These are phyloP conservation scores for Trametes cinnabarina DNA, from an alignment of 768 basidiomycete genomes.

Conservation along the genomic window DNA sequence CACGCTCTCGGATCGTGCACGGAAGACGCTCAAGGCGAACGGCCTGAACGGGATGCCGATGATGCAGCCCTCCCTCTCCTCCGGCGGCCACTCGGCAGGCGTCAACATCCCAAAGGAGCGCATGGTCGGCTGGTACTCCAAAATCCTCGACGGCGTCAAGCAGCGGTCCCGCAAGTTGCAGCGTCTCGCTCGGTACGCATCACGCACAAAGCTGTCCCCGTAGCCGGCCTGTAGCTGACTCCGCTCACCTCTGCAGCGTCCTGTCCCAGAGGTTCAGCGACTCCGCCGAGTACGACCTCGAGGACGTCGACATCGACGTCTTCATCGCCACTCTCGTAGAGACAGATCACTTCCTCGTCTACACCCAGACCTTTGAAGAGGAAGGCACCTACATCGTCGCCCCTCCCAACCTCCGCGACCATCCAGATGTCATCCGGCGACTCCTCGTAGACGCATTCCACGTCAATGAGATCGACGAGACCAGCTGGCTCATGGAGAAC, in stretches of 20 bases:
- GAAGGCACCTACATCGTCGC: constrained; percentile 93
- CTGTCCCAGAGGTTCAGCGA: constrained; percentile 88
- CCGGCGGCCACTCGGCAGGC: constrained; percentile 18
- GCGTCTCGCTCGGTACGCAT: constrained; percentile 78
- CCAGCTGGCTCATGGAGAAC: constrained; percentile 42
- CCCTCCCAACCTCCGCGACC: constrained; percentile 69
- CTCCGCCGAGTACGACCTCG: constrained; percentile 86
- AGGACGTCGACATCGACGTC: constrained; percentile 67
- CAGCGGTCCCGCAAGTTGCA: constrained; percentile 91
- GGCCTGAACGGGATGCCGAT: constrained; percentile 6
- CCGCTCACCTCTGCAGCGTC: constrained; percentile 39
- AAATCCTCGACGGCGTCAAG: constrained; percentile 89
- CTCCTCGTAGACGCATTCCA: constrained; percentile 87
- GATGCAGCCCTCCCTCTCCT: constrained; percentile 23
- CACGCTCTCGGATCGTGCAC: constrained; percentile 10
- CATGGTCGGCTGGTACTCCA: constrained; percentile 84
- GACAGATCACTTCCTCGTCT: constrained; percentile 91
- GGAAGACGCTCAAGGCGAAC: constrained; percentile 26
- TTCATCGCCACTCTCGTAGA: constrained; percentile 78
- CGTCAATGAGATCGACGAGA: constrained; percentile 56
- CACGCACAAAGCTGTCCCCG: background rate
- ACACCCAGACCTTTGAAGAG: constrained; percentile 81
- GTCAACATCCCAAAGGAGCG: constrained; percentile 78
- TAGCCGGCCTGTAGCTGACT: background rate
- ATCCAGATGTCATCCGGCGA: constrained; percentile 71